Evolutionary conservation across 768 basidiomycete genomes (phyloP).

Genomic region (Cystobasidium tubakii): DNA sequence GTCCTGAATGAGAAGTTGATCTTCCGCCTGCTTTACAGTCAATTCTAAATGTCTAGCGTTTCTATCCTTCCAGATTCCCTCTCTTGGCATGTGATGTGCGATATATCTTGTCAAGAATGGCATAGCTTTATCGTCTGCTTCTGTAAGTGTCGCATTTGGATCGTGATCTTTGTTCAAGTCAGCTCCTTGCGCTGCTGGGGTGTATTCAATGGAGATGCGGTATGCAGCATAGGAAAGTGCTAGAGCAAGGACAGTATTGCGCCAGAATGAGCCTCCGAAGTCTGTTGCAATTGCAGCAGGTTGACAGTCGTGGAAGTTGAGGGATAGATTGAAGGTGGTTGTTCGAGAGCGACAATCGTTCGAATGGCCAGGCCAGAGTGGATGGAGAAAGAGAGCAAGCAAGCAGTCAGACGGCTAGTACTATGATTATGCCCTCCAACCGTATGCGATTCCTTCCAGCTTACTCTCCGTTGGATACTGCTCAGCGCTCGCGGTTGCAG

Average conservation of each 20-base stretch:
- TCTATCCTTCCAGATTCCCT: slow-evolving; percentile 48
- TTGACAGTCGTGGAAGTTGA: neutral
- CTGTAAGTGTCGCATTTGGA: slow-evolving; percentile 15
- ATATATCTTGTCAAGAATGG: slow-evolving; percentile 48
- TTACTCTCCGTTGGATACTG: slow-evolving; percentile 28
- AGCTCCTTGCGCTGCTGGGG: slow-evolving; percentile 25
- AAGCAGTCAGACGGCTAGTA: neutral
- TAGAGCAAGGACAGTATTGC: slow-evolving; percentile 28
- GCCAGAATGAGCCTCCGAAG: slow-evolving; percentile 51
- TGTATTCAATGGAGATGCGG: neutral
- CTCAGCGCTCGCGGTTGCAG: neutral
- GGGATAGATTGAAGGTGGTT: neutral
- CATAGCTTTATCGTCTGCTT: slow-evolving; percentile 36
- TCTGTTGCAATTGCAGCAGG: slow-evolving; percentile 12
- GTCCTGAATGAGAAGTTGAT: slow-evolving; percentile 51
- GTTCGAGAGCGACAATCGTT: neutral
- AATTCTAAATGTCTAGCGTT: slow-evolving; percentile 51
- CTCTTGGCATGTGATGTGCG: slow-evolving; percentile 47
- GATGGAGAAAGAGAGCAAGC: neutral
- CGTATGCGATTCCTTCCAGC: neutral
- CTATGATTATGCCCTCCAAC: neutral
- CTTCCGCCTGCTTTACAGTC: slow-evolving; percentile 48
- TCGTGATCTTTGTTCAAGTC: slow-evolving; percentile 8
- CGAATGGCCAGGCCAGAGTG: slow-evolving; percentile 7
- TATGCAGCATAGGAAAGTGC: slow-evolving; percentile 3